Percentiles rank a stretch among this genome's conserved stretches.
These are phyloP conservation scores for Colletotrichum tabaci DNA, from an alignment of 2,329 filamentous ascomycete genomes.

Conservation along the genomic window DNA sequence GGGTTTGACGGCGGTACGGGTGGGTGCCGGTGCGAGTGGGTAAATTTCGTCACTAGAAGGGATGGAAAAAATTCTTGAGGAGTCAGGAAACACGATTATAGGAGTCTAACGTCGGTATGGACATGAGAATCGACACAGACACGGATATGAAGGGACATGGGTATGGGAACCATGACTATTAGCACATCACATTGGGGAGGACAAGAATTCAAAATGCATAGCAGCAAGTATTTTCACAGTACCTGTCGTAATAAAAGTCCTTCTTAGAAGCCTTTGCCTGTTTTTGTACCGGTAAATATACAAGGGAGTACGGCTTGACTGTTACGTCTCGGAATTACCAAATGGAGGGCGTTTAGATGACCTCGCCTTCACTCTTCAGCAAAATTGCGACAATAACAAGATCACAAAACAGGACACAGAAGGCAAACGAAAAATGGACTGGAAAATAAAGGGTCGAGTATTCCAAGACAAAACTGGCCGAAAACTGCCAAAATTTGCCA, in stretches of 20 bases:
- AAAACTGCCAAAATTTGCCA: no score
- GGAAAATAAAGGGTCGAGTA: no score
- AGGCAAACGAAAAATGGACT: no score
- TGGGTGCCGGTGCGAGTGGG: slow-evolving; percentile 74
- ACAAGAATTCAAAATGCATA: slow-evolving; percentile 21
- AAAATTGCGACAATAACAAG: no score
- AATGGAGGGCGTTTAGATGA: not conserved
- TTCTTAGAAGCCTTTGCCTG: no score
- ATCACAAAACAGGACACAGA: no score
- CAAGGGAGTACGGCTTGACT: not conserved
- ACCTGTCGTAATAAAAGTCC: slow-evolving; percentile 7
- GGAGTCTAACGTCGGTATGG: not conserved
- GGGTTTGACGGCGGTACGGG: slow-evolving; percentile 76
- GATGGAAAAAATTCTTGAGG: slow-evolving; percentile 12
- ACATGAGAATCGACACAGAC: slow-evolving; percentile 1
- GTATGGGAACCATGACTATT: slow-evolving; percentile 8
- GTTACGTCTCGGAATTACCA: not conserved
- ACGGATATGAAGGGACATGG: slow-evolving; percentile 25
- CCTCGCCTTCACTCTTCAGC: not conserved
- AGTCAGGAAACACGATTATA: not conserved
- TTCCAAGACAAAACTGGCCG: no score
- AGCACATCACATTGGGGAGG: not conserved
- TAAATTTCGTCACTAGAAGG: slow-evolving; percentile 62
- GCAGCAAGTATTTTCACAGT: slow-evolving; percentile 22
- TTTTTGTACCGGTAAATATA: not conserved